These are phyloP conservation scores for Phascolomyces articulosus DNA, from an alignment of 371 early-diverging fungal genomes.

Conservation along the genomic window DNA sequence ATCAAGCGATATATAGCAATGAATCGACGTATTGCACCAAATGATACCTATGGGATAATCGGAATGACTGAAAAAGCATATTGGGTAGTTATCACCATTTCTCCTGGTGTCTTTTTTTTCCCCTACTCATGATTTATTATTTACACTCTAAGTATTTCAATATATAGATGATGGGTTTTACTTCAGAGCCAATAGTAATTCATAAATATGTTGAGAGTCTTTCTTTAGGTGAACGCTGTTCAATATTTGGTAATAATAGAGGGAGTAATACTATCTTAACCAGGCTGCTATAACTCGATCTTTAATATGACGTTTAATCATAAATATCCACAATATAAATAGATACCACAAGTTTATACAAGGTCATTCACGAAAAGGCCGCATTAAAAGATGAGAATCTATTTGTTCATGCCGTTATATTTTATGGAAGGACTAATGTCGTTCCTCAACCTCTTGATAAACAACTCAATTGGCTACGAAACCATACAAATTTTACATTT, in stretches of 20 bases:
- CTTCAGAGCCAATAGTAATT: slow-evolving; percentile 6
- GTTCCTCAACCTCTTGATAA: slow-evolving; percentile 3
- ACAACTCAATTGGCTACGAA: slow-evolving; percentile 5
- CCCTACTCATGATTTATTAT: no score
- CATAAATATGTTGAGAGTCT: slow-evolving; percentile 7
- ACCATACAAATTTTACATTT: slow-evolving; percentile 15
- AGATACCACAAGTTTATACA: slow-evolving; percentile 15
- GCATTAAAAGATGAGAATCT: slow-evolving; percentile 2
- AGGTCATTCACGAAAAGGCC: slow-evolving; percentile 15
- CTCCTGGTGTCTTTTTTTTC: no score
- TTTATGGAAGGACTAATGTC: slow-evolving; percentile 21
- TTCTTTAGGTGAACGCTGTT: background rate
- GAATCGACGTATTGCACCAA: slow-evolving; percentile 12
- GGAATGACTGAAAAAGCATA: slow-evolving; percentile 11
- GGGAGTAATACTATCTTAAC: no score
- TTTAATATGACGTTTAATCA: no score
- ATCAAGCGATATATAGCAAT: slow-evolving; percentile 22
- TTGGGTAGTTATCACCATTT: slow-evolving; percentile 14
- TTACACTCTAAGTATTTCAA: no score
- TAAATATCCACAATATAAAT: background rate
- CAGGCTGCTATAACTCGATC: no score
- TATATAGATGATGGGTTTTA: slow-evolving; percentile 16
- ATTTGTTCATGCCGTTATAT: slow-evolving; percentile 21
- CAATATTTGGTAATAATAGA: slow-evolving; percentile 15
- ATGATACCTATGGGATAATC: slow-evolving; percentile 21